A percentile compares a stretch with the other conserved stretches of the same genome.
phyloP scores from a whole-genome alignment of 495 filamentous ascomycete genomes.

The Venustampulla echinocandica region DNA sequence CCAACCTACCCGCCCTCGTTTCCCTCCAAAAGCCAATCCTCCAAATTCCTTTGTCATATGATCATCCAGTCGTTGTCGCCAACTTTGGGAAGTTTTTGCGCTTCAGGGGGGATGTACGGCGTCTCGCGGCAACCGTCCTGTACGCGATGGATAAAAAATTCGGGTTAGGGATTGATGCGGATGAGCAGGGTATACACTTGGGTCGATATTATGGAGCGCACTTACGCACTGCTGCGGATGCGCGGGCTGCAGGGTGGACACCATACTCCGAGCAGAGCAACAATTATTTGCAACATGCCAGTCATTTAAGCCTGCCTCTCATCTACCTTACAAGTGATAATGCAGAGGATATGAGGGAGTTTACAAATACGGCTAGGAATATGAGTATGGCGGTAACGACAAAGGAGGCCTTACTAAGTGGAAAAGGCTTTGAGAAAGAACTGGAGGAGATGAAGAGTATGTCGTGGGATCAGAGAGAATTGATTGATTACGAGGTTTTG shows the following conservation, averaged over 20 bases:
- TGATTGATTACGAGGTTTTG: constrained; percentile 35
- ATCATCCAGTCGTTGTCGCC: constrained; percentile 18
- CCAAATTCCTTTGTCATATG: constrained; percentile 32
- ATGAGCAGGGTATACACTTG: background rate
- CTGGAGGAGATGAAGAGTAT: constrained; percentile 18
- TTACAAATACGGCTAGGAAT: background rate
- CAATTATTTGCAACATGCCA: constrained; percentile 7
- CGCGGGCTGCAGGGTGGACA: constrained; percentile 4
- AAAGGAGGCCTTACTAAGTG: constrained; percentile 23
- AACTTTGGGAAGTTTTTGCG: constrained; percentile 29
- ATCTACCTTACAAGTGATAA: constrained; percentile 26
- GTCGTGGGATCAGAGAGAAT: constrained; percentile 27
- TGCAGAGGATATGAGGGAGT: background rate
- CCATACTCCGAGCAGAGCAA: constrained; percentile 4
- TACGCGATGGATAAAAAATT: constrained; percentile 22
- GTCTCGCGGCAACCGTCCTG: constrained; percentile 25
- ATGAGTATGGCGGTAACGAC: constrained; percentile 24
- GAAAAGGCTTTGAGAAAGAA: constrained; percentile 11
- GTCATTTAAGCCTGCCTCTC: constrained; percentile 5
- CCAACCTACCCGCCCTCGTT: constrained; percentile 20
- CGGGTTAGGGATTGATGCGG: background rate
- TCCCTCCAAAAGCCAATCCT: constrained; percentile 23
- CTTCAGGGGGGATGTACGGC: constrained; percentile 23
- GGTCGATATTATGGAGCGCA: constrained; percentile 21
- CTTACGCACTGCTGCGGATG: constrained; percentile 15